These are phyloP conservation scores for Rhizoclosmatium globosum DNA, from an alignment of 192 early-diverging fungal species.

Conservation along the genomic window DNA sequence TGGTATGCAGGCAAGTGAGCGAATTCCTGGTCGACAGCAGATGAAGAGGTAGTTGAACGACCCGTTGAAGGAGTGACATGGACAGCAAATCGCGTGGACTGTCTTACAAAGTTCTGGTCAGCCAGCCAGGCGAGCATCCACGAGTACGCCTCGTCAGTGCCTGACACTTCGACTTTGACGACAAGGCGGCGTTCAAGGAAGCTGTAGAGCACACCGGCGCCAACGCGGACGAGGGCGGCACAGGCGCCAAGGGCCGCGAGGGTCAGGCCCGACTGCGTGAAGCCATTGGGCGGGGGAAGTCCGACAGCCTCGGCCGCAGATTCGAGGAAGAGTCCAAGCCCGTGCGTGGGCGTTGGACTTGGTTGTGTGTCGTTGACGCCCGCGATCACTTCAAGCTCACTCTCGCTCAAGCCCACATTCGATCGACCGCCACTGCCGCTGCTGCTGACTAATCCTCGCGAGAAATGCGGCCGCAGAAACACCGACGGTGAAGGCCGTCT, in stretches of 20 bases:
- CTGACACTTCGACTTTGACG: conserved; percentile 22
- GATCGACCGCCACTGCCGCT: not conserved
- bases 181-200: conserved; percentile 13
- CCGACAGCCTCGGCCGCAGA: conserved; percentile 1
- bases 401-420: too few relatives aligned
- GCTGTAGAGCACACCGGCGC: not conserved
- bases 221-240: conserved; percentile 19
- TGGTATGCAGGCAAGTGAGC: conserved; percentile 49
- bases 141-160: conserved; percentile 22
- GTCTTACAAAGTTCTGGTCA: conserved; percentile 33
- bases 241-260: conserved; percentile 23
- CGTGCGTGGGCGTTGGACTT: not conserved
- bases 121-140: conserved; percentile 41
- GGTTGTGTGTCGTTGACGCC: too few relatives aligned
- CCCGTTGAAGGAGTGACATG: conserved; percentile 24
- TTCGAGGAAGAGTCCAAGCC: not conserved
- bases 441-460: not conserved
- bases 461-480: too few relatives aligned
- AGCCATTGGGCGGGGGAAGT: conserved; percentile 19
- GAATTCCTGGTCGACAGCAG: conserved; percentile 18
- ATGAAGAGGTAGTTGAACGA: conserved; percentile 9
- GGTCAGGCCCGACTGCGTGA: conserved; percentile 30
- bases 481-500: not conserved
- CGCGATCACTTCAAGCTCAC: too few relatives aligned
- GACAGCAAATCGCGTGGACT: conserved; percentile 23